Percentiles rank a stretch among this genome's conserved stretches.
These are phyloP conservation scores for Rhododendron griersonianum DNA, from an alignment of 148 eudicot genomes.

Conservation along the genomic window DNA sequence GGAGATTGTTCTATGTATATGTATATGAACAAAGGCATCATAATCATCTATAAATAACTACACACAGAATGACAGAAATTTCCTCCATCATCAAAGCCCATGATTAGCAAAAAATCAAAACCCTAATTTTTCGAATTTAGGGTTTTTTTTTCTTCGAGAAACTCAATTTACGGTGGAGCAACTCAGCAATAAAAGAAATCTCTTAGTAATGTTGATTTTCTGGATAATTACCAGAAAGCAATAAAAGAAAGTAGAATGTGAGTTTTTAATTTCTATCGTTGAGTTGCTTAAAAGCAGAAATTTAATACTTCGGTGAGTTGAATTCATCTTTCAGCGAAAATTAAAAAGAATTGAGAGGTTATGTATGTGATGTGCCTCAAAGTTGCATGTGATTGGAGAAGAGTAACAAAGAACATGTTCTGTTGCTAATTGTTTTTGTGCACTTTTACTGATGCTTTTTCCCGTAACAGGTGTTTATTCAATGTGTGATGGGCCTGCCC, in stretches of 20 bases:
- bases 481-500: slow-evolving; percentile 78
- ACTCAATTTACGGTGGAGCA: too few species aligned
- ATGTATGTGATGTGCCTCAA: neutral
- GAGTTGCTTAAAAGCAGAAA: too few species aligned
- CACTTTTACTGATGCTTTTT: slow-evolving; percentile 7
- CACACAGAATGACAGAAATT: too few species aligned
- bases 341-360: neutral
- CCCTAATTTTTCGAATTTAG: too few species aligned
- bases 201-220: neutral
- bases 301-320: neutral
- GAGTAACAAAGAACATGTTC: neutral
- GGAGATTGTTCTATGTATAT: too few species aligned
- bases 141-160: too few species aligned
- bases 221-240: neutral
- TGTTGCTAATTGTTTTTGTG: neutral
- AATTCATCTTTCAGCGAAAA: neutral
- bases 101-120: too few species aligned
- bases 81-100: too few species aligned
- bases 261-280: neutral
- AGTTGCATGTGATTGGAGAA: neutral
- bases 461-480: slow-evolving; percentile 66
- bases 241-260: neutral
- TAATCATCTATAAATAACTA: too few species aligned
- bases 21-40: too few species aligned
- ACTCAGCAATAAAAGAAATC: too few species aligned